Percentiles rank a stretch among this genome's conserved stretches.
These are phyloP conservation scores for Lactarius indigo DNA, from an alignment of 768 basidiomycete species.

Conservation along the genomic window DNA sequence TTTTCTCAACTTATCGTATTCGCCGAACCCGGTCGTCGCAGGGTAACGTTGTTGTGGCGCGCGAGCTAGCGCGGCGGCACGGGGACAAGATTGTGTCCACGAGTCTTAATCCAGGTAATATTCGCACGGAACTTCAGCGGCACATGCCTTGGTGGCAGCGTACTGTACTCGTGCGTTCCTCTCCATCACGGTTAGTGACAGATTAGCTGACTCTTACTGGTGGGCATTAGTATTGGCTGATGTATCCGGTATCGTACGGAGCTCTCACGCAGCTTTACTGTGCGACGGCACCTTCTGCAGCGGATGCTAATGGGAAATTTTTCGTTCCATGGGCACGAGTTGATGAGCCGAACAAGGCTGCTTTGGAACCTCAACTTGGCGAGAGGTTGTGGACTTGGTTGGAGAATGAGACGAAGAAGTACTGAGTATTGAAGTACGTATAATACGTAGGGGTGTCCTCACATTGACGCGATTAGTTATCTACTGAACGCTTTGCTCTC, in stretches of 20 bases:
- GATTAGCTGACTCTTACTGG: neutral
- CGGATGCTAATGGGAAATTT: constrained; percentile 37
- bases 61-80: constrained; percentile 47
- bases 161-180: neutral
- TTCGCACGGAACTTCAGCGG: constrained; percentile 13
- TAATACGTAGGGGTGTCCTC: too few species aligned
- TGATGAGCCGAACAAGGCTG: constrained; percentile 20
- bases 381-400: constrained; percentile 33
- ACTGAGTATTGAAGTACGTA: neutral
- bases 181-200: neutral
- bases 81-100: constrained; percentile 45
- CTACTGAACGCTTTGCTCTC: too few species aligned
- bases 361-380: constrained; percentile 29
- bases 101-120: constrained; percentile 41
- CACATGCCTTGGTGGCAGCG: neutral
- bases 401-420: constrained; percentile 27
- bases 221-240: neutral
- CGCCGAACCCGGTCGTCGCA: neutral
- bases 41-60: constrained; percentile 42
- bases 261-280: constrained; percentile 45
- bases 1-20: neutral
- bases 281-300: constrained; percentile 40
- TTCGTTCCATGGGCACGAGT: constrained; percentile 33
- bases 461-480: too few species aligned
- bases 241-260: constrained; percentile 29